These are phyloP conservation scores for Isatis tinctoria DNA, from an alignment of 345 rosid species.

Conservation along the genomic window DNA sequence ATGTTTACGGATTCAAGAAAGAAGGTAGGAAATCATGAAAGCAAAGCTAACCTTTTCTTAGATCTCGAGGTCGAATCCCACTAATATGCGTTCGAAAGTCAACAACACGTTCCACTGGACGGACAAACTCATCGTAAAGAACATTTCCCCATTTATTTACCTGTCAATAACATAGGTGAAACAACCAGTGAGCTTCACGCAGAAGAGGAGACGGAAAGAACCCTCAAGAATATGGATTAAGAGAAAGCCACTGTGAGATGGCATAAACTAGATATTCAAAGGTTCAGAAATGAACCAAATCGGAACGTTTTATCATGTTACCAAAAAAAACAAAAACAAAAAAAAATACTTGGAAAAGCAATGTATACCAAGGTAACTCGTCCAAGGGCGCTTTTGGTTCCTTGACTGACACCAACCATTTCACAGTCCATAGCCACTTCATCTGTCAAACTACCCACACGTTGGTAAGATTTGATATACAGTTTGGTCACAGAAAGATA, in stretches of 20 bases:
- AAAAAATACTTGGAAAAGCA: background rate
- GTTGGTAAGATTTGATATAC: constrained; percentile 12
- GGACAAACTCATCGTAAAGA: constrained; percentile 84
- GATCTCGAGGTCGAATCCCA: constrained; percentile 82
- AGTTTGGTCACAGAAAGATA: background rate
- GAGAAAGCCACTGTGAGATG: background rate
- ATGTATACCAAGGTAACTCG: constrained; percentile 72
- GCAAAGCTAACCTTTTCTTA: constrained; percentile 64
- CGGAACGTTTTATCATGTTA: background rate
- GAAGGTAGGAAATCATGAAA: constrained; percentile 1
- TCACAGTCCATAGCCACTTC: constrained; percentile 94
- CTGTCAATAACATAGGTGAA: constrained; percentile 42
- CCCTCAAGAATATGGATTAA: background rate
- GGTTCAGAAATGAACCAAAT: background rate
- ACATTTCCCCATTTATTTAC: constrained; percentile 94
- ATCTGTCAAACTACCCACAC: constrained; percentile 67
- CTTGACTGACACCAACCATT: constrained; percentile 94
- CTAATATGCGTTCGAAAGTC: constrained; percentile 87
- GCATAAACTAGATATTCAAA: background rate
- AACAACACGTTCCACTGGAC: constrained; percentile 83
- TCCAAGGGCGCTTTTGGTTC: constrained; percentile 94
- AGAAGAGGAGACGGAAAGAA: background rate
- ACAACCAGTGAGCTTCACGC: constrained; percentile 5
- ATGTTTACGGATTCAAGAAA: background rate
- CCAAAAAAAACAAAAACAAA: background rate